phyloP scores from a whole-genome alignment of 176 grass and related monocot species.

The Cenchrus americanus region DNA sequence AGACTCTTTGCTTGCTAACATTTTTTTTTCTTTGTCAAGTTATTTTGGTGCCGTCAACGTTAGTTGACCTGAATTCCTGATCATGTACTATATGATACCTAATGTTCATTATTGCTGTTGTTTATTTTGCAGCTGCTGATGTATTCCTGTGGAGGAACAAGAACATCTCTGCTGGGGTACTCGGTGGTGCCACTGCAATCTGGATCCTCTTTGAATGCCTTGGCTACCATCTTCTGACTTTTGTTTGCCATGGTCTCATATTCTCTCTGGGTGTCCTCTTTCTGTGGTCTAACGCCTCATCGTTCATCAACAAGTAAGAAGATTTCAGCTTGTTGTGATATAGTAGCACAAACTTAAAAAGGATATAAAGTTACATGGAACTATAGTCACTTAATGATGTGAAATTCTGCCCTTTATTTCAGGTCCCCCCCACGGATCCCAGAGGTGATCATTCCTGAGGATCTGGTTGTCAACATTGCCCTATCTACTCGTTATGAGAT shows the following conservation, averaged over 20 bases:
- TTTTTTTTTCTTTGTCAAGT: not conserved
- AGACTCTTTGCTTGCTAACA: not conserved
- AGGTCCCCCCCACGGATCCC: constrained; percentile 75
- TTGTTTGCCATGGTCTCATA: constrained; percentile 81
- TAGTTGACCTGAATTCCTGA: not conserved
- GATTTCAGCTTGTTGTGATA: not conserved
- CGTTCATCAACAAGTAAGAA: constrained; percentile 86
- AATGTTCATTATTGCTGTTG: not conserved
- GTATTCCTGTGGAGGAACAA: constrained; percentile 93
- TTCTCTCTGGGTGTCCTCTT: constrained; percentile 80
- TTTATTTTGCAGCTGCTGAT: constrained; percentile 82
- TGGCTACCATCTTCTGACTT: constrained; percentile 84
- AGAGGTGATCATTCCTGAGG: constrained; percentile 72
- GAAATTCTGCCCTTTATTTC: constrained; percentile 32
- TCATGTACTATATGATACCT: not conserved
- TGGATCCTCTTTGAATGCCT: constrained; percentile 89
- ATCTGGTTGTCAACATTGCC: constrained; percentile 65
- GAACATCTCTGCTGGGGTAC: constrained; percentile 86
- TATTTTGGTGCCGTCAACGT: no score
- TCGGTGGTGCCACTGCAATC: constrained; percentile 67
- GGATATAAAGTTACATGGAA: not conserved
- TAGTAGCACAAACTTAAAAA: constrained; percentile 1
- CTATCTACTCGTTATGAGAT: constrained; percentile 70
- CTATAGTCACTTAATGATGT: not conserved
- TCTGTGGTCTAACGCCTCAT: constrained; percentile 84